Evolutionary conservation across 1,139 yeast genomes (phyloP), one percentile per base, ranked within the genome.

Genomic region (Yamadazyma pseudoaaseri): DNA sequence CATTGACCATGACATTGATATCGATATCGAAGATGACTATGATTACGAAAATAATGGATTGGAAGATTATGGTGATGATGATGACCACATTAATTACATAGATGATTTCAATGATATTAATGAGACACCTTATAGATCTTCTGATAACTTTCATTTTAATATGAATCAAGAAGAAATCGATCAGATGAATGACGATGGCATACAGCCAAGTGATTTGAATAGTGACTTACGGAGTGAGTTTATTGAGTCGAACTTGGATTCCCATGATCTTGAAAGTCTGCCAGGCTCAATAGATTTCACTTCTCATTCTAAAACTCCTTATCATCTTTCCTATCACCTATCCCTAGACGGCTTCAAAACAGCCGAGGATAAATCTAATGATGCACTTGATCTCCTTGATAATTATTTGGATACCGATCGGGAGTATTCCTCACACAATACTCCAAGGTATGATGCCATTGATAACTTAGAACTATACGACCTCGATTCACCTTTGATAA

Each of bases 31-130:
- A 7, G 58, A 67, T 3, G 73, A 66, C 43, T 70, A 70, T 37
- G 75, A 70, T 42, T 69, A 52, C 42, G 82, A 69, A 27, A 65
- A 76, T 31, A 85, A 78, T 28, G 86, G 63, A 3, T 34, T 53
- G 16, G 65, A 54, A 23, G 77, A 65, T 41, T 68, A 76, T 17
- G 49, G 56, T 37, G 47, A 62, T 12, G 65, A 53, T 8, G 71
- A 58, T 23, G 75, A 66, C 10, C 7, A 18, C 10, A 81, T 70
- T 6, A 83, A 74, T 16, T 78, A 68, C 7, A 82, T 71, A 3
- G 62, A 56, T 17, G 79, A 54, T 32, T 70, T 68, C 35, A 79
- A 69, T 17, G 38, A 37, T 3, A 12, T 7, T 8, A 10, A 9
- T 22, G 12, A 6, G 12, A 11, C 6, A 10, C 6, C 6, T 22